These are phyloP conservation scores for Solidago caesia DNA, from an alignment of 129 eudicot genomes.

Conservation along the genomic window DNA sequence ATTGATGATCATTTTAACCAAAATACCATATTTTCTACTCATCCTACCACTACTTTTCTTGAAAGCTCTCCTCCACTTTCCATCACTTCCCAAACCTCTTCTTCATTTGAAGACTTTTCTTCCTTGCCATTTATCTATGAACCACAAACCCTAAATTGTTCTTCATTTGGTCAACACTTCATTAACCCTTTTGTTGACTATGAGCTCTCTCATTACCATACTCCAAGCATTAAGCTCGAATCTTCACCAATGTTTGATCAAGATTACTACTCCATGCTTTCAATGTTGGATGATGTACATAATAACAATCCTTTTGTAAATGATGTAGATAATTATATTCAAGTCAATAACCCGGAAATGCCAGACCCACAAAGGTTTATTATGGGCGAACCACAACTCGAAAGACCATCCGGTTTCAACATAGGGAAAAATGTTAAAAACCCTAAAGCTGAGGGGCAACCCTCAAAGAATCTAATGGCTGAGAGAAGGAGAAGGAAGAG, in stretches of 20 bases:
- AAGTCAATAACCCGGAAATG: constrained; percentile 21
- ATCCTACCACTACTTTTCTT: constrained; percentile 27
- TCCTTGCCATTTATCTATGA: constrained; percentile 29
- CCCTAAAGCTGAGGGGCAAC: constrained; percentile 53
- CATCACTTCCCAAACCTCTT: constrained; percentile 31
- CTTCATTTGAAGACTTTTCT: constrained; percentile 30
- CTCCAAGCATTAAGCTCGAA: constrained; percentile 34
- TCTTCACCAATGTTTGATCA: constrained; percentile 35
- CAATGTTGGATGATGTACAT: constrained; percentile 38
- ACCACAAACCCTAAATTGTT: constrained; percentile 38
- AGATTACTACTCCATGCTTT: constrained; percentile 28
- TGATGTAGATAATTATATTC: constrained; percentile 14
- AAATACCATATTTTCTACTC: constrained; percentile 24
- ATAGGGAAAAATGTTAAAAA: constrained; percentile 33
- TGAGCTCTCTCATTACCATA: constrained; percentile 18
- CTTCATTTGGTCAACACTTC: constrained; percentile 28
- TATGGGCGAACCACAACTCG: constrained; percentile 30
- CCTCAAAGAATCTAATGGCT: constrained; percentile 78
- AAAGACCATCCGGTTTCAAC: constrained; percentile 20
- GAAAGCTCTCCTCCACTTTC: constrained; percentile 32
- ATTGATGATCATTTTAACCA: constrained; percentile 31
- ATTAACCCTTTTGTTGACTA: constrained; percentile 38
- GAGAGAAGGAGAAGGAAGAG: constrained; percentile 74
- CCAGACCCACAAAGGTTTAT: constrained; percentile 7
- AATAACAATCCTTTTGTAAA: constrained; percentile 12